Evolutionary conservation across 2,329 filamentous ascomycete species (phyloP), one percentile per base, ranked within the genome.

Genomic region (Hypomyces perniciosus): DNA sequence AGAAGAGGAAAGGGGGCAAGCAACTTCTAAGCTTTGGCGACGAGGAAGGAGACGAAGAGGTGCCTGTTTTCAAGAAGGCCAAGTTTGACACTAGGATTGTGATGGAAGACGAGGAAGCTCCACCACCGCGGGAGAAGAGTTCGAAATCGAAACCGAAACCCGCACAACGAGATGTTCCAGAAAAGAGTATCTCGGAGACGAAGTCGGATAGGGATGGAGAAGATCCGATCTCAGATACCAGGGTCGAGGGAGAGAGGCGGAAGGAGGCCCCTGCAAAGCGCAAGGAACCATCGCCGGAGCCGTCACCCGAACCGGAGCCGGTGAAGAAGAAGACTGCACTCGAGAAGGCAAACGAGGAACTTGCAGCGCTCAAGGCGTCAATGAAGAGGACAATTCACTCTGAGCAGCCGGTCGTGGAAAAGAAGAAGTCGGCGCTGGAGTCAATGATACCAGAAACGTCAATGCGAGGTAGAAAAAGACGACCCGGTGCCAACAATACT

Each of bases 11-110:
- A 63, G 78, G 78, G 6, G 85, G 83, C 10, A 93, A 91, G 69
- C 84, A 86, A 54, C 69, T 92, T 27, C 69, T 93, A 33, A 92
- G 88, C 61, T 93, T 93, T 67, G 87, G 80, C 0, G 85, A 87
- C 33, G 83, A 84, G 4, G 87, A 86, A 50, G 80, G 78, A 7
- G 71, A 74, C 4, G 69, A 68, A 8, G 68, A 68, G 10, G 69
- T 75, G 30, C 84, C 84, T 0, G 71, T 86, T 1, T 62, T 81
- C 27, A 91, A 91, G 65, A 91, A 89, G 66, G 74, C 81, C 27
- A 92, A 90, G 65, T 91, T 87, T 60, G 88, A 92, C 61, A 83
- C 85, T 2, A 81, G 87, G 57, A 80, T 92, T 45, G 84, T 89
- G 13, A 81, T 80, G 66, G 74, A 77, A 12, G 71, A 74, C n/a